Percentiles rank a stretch among this genome's conserved stretches.
Evolutionary conservation across 2,329 filamentous ascomycete genomes (phyloP).

Genomic region (Drechslerella stenobrocha): DNA sequence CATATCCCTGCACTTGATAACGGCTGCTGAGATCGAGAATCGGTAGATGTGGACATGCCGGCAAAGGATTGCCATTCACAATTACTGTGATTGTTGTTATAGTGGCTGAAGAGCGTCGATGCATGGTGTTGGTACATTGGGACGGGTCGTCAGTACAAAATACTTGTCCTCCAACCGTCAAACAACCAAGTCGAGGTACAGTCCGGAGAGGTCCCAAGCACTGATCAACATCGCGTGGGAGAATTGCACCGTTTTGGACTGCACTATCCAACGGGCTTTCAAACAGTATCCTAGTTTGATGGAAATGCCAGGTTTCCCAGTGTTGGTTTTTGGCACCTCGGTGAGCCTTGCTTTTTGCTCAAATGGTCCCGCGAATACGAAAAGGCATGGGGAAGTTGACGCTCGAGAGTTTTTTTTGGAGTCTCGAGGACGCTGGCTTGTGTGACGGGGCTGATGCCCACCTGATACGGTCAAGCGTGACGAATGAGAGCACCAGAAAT

Average conservation of each 20-base stretch:
- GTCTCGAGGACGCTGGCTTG: no score
- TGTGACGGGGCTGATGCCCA: conserved; percentile 1
- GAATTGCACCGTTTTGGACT: neutral
- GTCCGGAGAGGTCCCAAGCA: neutral
- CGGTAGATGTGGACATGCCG: conserved; percentile 5
- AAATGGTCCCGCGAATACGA: neutral
- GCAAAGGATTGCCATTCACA: neutral
- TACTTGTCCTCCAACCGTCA: conserved; percentile 1
- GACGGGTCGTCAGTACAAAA: conserved; percentile 2
- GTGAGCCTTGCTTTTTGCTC: conserved; percentile 2
- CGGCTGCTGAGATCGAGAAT: conserved; percentile 43
- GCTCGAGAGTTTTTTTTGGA: neutral
- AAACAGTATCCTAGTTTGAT: neutral
- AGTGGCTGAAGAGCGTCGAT: no score
- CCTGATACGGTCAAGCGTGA: conserved; percentile 2
- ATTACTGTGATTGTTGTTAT: no score
- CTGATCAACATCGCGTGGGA: no score
- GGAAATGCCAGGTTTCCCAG: neutral
- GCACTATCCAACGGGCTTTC: neutral
- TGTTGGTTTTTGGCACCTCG: neutral
- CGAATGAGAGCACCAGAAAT: conserved; percentile 7
- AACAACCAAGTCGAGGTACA: neutral
- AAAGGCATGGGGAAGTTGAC: neutral
- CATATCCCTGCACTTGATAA: conserved; percentile 11
- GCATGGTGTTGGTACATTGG: conserved; percentile 1